These are phyloP conservation scores for Saccharomyces paradoxus DNA, from an alignment of 805 yeast genomes.

Conservation along the genomic window DNA sequence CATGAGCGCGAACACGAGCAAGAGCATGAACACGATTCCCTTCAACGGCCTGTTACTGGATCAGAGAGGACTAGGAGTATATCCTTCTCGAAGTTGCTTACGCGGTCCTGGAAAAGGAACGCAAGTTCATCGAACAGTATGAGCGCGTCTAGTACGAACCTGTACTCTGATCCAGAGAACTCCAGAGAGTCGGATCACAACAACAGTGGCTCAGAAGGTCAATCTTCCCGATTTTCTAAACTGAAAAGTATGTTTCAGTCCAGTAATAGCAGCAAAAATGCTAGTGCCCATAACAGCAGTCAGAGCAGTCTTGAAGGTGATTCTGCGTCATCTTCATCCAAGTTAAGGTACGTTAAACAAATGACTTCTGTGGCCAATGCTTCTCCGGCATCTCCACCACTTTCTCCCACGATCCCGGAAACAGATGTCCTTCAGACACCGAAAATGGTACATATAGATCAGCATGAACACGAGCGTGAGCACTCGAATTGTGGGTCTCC, in stretches of 20 bases:
- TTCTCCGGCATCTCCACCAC: constrained; percentile 2
- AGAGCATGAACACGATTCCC: constrained; percentile 1
- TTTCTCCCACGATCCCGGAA: background rate
- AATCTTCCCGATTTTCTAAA: constrained; percentile 15
- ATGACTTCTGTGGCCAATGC: constrained; percentile 3
- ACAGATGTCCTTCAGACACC: background rate
- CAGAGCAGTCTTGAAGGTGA: background rate
- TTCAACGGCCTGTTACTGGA: constrained; percentile 7
- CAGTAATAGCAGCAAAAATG: constrained; percentile 4
- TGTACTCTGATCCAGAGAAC: background rate
- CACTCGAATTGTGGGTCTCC: background rate
- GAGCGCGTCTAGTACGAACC: background rate
- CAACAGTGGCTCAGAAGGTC: constrained; percentile 4
- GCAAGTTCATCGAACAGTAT: background rate
- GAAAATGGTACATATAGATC: background rate
- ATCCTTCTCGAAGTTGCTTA: constrained; percentile 19
- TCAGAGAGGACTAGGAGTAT: constrained; percentile 18
- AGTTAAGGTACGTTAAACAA: background rate
- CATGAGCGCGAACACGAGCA: background rate
- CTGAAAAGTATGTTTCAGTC: constrained; percentile 18
- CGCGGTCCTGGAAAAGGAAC: constrained; percentile 8
- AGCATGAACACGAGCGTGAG: background rate
- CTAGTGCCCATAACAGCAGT: background rate
- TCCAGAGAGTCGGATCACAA: background rate
- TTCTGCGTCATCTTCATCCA: background rate